Evolutionary conservation across 2,329 filamentous ascomycete genomes (phyloP), one percentile per base, ranked within the genome.

Genomic region (Bipolaris oryzae): DNA sequence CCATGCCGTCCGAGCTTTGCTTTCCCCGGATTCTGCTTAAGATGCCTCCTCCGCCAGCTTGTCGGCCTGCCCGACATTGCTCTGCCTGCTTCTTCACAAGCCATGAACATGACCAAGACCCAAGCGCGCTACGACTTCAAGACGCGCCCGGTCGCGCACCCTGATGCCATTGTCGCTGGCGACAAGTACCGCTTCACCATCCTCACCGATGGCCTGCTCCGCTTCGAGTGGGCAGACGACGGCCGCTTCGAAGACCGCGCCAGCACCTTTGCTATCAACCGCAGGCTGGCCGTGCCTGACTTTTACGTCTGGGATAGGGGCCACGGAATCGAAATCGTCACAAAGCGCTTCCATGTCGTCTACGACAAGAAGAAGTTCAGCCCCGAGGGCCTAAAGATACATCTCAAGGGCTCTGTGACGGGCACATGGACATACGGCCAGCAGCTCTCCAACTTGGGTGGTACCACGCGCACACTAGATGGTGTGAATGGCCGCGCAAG

Each of bases 181-280:
- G 70, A 75, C 37, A 77, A 82, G 45, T 88, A 84, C 70, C 83
- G 86, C 51, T 88, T 88, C 68, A 87, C 83, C 7, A 61, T 88
- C 44, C 77, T 89, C 45, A 81, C 79, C 9, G 81, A 86, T 48
- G 77, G 81, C 2, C 76, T 88, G 2, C 61, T 88, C 25, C 83
- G 86, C 31, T 87, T 84, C 59, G 86, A 88, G 73, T 89, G 84
- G 84, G 81, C 85, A 0, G 76, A 79, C 10, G 85, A 88, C 59
- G 80, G 82, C 46, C 66, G 76, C 33, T 89, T 88, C 63, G 86
- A 88, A 67, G 85, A 89, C 67, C 81, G 85, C 4, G 82, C 84
- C 0, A 87, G 85, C 0, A 83, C 82, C 9, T 85, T 88, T 66
- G 86, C 85, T n/a, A 77, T 85, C 53, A 82, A 84, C 60, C 79